Evolutionary conservation across 805 yeast species (phyloP), one percentile per base, ranked within the genome.

Genomic region (Yueomyces sinensis): DNA sequence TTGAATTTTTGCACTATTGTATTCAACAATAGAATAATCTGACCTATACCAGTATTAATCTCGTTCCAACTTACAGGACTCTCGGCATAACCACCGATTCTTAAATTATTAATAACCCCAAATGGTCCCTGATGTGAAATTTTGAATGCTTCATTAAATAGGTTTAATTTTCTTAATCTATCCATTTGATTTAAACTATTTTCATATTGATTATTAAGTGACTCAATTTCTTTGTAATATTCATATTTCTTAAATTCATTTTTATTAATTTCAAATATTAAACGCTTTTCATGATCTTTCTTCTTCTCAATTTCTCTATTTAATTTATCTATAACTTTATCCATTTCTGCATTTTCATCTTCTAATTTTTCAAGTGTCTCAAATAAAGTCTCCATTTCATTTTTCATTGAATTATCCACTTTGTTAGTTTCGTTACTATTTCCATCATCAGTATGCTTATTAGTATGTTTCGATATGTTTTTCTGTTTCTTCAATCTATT

Each of bases 21-120:
- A 1, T 77, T 66, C 22, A 87, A 51, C 15, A 89, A 56, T 11
- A 84, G 58, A 2, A 82, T 70, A 2, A 87, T 60, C 44, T 87
- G 95, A 0, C 97, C 97, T 46, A 87, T 58, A 0, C 94, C 95
- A 2, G 93, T 91, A 50, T 86, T 87, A 30, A 84, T 77, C 46
- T 87, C 97, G 36, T 82, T 73, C 94, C 94, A 84, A 2, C 93
- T 79, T 0, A 87, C 82, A 39, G 66, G 70, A 35, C 61, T 56
- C 6, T 65, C 69, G 29, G 70, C 72, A 32, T 73, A 54, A 13
- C 74, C 63, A 0, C 97, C 97, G n/a, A 89, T 53, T 37, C 95
- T 59, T 18, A 83, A 63, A 0, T 87, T 89, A 56, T 87, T 87
- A 23, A 87, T 89, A 1, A 91, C 78, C 0, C 93, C 95, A 58